Base-by-base conservation (phyloP, 768 basidiomycete species). In the Suillus placidus region DNA sequence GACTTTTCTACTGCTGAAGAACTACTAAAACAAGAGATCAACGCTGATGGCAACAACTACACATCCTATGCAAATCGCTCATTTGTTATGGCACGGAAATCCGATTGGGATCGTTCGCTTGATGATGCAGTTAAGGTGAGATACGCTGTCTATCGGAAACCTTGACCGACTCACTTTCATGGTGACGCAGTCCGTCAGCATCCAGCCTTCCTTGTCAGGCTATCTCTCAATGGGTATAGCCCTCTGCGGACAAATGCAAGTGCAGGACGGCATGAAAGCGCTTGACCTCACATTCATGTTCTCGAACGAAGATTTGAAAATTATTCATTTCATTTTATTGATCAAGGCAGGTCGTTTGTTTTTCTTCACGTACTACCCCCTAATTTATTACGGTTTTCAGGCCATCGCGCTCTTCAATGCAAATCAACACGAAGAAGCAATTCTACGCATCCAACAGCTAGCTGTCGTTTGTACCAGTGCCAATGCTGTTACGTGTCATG, bases 31-130 rank as follows among this genome's bases (percentile, higher is more conserved):
- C 56, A 13, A 37, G 56, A 37, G 13, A 57, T 57, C 6, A 13
- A 9, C 35, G 7, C 14, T 23, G 35, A 37, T 16, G 35, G 14
- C 7, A 57, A 57, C 35, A 23, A 37, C 13, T 5, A 57, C 7
- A 8, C n/a, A 1, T 23, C 30, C 14, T 37, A 57, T 23, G 35
- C 55, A 34, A 56, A 56, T 37, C 55, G 55, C 34, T 56, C 55
- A 35, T 56, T 37, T 56, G 55, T 56, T 23, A 35, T n/a, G 35
- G 35, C 55, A 13, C 55, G 34, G n/a, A 56, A 56, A 56, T n/a
- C 6, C 6, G 6, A 37, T 16, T 56, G 55, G 34, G 34, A 56
- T 12, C 20, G 10, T 6, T 34, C 55, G 1, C 55, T 57, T 16
- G 13, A 37, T n/a, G 56, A 57, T 37, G 56, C 56, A 57, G n/a